Evolutionary conservation across 2,329 filamentous ascomycete species (phyloP), one percentile per base, ranked within the genome.

Genomic region (Trichoderma sp.): DNA sequence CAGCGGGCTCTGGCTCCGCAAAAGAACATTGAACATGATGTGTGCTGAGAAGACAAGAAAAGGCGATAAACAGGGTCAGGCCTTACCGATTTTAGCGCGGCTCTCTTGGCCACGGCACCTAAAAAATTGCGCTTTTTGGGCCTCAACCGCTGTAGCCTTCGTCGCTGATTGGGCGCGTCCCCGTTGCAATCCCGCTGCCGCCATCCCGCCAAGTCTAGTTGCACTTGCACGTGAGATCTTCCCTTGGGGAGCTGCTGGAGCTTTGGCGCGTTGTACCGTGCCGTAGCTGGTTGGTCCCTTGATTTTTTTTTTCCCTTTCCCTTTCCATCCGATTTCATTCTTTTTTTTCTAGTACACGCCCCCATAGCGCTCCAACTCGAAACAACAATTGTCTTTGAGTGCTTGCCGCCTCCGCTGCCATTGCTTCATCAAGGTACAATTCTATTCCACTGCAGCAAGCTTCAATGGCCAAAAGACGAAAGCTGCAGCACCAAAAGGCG

Each of bases 381-480:
- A 43, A 30, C 64, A 14, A 32, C 32, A 43, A 8, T 59, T 37
- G 58, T 59, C 46, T 54, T 30, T 10, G 5, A 5, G 5, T 13
- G 7, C 18, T 14, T 21, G 39, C 18, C 13, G 16, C n/a, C 43
- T 6, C 32, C 8, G 32, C 32, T 5, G 11, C 46, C 46, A 24
- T 24, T 37, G 26, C 26, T 21, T 30, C 2, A 2, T 5, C 43
- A 43, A 24, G 28, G 10, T 51, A 18, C 5, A 13, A 14, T 1
- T 18, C 8, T 24, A n/a, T 14, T 16, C 1, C n/a, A 49, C 34
- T 32, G 11, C 54, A 32, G 49, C 28, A 24, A 8, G 16, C 2
- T 5, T 21, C 65, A 52, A 82, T 81, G 80, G 77, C 73, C 65
- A 83, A 80, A 71, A 83, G 82, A 74, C 81, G 81, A 71, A 85